These are phyloP conservation scores for Suillus clintonianus DNA, from an alignment of 768 basidiomycete genomes.

Conservation along the genomic window DNA sequence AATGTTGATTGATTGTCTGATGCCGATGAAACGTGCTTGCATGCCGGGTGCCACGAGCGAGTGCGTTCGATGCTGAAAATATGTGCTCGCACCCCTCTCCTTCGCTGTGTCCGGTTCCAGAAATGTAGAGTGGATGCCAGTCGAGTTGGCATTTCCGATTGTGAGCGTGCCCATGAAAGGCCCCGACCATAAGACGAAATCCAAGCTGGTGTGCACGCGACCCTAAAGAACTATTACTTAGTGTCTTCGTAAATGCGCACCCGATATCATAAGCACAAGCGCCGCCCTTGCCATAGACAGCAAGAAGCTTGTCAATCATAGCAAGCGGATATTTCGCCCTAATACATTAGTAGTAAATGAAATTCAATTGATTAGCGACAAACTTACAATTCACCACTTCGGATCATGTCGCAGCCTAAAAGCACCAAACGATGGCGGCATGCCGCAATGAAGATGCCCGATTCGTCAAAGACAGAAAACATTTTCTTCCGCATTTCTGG, in stretches of 20 bases:
- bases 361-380: not conserved
- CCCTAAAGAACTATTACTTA: constrained; percentile 15
- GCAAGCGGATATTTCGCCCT: constrained; percentile 14
- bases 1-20: constrained; percentile 22
- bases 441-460: not conserved
- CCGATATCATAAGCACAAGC: constrained; percentile 29
- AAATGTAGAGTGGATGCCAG: constrained; percentile 28
- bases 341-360: no score
- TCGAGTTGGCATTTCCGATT: constrained; percentile 27
- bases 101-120: constrained; percentile 26
- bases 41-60: constrained; percentile 20
- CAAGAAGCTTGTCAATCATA: constrained; percentile 15
- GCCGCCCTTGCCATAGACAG: constrained; percentile 15
- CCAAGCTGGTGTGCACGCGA: not conserved
- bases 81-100: constrained; percentile 28
- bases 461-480: not conserved
- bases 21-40: constrained; percentile 26
- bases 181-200: constrained; percentile 17
- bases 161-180: constrained; percentile 33
- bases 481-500: not conserved
- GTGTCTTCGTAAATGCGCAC: constrained; percentile 21
- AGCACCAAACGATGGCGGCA: not conserved
- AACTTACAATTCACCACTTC: not conserved
- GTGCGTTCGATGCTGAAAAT: constrained; percentile 25
- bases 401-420: not conserved